phyloP scores from a whole-genome alignment of 2,329 filamentous ascomycete genomes.

The Pseudopyricularia cyperi region DNA sequence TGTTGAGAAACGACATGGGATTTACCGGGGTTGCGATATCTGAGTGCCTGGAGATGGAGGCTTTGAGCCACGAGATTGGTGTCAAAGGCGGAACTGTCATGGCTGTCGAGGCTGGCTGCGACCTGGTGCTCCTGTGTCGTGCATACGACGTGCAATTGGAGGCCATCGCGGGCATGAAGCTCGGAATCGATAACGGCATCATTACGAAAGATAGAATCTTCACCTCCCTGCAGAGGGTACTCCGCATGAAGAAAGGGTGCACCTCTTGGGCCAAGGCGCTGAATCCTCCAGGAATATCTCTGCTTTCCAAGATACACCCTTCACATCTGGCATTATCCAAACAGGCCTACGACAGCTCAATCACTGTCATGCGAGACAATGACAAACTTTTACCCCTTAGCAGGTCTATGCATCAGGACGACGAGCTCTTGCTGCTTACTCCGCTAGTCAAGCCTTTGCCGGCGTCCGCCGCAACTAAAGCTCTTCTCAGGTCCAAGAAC shows the following conservation, averaged over 20 bases:
- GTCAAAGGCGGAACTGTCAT: conserved; percentile 94
- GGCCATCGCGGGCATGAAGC: conserved; percentile 77
- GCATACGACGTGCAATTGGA: conserved; percentile 83
- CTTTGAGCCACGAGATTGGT: conserved; percentile 88
- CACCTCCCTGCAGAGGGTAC: conserved; percentile 65
- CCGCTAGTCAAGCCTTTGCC: conserved; percentile 86
- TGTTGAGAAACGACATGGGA: conserved; percentile 75
- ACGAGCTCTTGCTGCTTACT: conserved; percentile 81
- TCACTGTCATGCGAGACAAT: conserved; percentile 84
- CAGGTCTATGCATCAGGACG: conserved; percentile 66
- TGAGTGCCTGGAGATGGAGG: conserved; percentile 94
- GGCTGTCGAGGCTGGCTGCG: conserved; percentile 93
- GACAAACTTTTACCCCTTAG: conserved; percentile 73
- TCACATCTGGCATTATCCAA: conserved; percentile 71
- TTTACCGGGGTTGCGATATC: conserved; percentile 91
- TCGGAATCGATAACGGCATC: conserved; percentile 82
- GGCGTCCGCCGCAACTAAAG: conserved; percentile 71
- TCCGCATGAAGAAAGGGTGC: conserved; percentile 70
- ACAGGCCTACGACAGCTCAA: conserved; percentile 81
- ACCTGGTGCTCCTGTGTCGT: conserved; percentile 77
- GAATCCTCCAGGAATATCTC: conserved; percentile 67
- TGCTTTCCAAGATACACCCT: conserved; percentile 70
- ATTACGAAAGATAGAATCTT: conserved; percentile 70
- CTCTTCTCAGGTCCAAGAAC: conserved; percentile 42
- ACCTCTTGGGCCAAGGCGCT: conserved; percentile 86